These are phyloP conservation scores for Begonia peltatifolia DNA, from an alignment of 306 rosid genomes.

Conservation along the genomic window DNA sequence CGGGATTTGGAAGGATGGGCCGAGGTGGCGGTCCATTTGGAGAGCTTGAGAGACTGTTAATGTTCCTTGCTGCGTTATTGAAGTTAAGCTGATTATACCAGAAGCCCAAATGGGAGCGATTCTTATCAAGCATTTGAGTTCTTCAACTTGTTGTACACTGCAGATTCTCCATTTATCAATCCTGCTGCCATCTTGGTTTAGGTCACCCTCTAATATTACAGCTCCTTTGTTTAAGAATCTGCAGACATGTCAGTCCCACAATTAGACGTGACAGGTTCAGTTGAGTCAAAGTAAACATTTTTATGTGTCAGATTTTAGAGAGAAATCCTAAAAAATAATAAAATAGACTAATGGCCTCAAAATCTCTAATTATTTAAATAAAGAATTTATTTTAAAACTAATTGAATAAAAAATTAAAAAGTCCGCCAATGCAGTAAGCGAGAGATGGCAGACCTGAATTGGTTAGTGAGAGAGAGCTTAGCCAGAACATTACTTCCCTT, in stretches of 20 bases:
- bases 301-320: no score
- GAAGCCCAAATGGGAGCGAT: constrained; percentile 41
- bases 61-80: constrained; percentile 37
- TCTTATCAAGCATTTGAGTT: constrained; percentile 35
- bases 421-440: no score
- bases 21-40: constrained; percentile 56
- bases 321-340: no score
- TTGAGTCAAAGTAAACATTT: no score
- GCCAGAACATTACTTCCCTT: constrained; percentile 11
- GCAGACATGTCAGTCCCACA: not conserved
- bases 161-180: constrained; percentile 34
- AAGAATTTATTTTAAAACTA: no score
- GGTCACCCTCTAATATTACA: constrained; percentile 26
- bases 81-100: constrained; percentile 24
- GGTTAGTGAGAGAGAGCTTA: constrained; percentile 41
- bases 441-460: constrained; percentile 29
- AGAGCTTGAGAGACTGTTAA: constrained; percentile 52
- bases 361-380: no score
- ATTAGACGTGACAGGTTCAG: not conserved
- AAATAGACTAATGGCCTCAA: no score
- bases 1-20: constrained; percentile 54
- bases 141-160: constrained; percentile 58
- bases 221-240: constrained; percentile 49
- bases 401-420: no score
- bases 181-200: constrained; percentile 33